A percentile compares a stretch with the other conserved stretches of the same genome.
Evolutionary conservation across 768 basidiomycete genomes (phyloP).

Genomic region (Trametes elegans): DNA sequence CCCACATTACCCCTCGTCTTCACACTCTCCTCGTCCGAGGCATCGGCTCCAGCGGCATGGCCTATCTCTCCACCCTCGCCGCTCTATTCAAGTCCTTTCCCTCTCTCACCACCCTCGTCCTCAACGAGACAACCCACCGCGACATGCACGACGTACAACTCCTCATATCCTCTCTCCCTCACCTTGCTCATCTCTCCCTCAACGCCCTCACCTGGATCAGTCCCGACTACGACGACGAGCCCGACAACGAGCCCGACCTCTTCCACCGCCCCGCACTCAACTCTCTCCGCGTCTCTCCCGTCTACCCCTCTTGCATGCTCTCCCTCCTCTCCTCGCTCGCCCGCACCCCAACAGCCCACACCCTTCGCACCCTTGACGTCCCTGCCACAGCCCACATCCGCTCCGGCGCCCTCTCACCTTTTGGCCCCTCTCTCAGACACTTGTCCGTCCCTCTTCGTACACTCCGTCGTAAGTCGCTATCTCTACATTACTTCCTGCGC

Average conservation of each 20-base stretch:
- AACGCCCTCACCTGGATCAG: slow-evolving; percentile 9
- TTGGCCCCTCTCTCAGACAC: background rate
- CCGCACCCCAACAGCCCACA: background rate
- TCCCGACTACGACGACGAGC: background rate
- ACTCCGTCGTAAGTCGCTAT: background rate
- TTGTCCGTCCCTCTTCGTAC: slow-evolving; percentile 1
- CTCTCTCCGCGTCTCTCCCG: slow-evolving; percentile 1
- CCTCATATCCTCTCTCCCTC: slow-evolving; percentile 7
- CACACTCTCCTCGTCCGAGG: slow-evolving; percentile 7
- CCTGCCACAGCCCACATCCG: slow-evolving; percentile 3
- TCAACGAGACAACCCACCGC: slow-evolving; percentile 3
- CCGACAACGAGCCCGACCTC: background rate
- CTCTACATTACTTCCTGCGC: too few relatives aligned
- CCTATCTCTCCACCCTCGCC: background rate
- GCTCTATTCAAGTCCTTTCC: background rate
- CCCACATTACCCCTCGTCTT: background rate
- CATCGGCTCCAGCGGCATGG: slow-evolving; percentile 1
- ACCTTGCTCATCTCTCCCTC: slow-evolving; percentile 1
- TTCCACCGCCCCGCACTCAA: background rate
- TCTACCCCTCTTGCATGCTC: slow-evolving; percentile 5
- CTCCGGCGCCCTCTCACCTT: background rate
- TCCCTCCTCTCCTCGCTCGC: slow-evolving; percentile 6
- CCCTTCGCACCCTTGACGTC: background rate
- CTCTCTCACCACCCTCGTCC: slow-evolving; percentile 4
- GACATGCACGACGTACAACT: slow-evolving; percentile 6